phyloP scores from a whole-genome alignment of 129 eudicot species.

The Chrysanthemum makinoi region DNA sequence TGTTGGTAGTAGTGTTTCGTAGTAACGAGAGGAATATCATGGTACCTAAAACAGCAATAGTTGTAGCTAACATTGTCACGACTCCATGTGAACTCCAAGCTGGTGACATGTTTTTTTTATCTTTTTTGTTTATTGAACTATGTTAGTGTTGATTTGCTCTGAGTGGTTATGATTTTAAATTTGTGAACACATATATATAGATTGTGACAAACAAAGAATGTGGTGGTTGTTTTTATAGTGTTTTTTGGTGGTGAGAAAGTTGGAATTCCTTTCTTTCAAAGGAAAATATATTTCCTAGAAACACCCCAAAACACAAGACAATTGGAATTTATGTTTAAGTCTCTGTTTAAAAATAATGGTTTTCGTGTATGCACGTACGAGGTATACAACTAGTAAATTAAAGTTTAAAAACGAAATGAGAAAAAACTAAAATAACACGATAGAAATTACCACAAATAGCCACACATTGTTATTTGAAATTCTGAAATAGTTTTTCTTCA shows the following conservation, averaged over 20 bases:
- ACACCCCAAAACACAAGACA: constrained; percentile 5
- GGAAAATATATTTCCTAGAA: constrained; percentile 21
- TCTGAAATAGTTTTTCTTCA: no score
- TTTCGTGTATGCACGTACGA: no score
- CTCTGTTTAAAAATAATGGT: no score
- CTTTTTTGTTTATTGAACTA: neutral
- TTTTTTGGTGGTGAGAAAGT: constrained; percentile 29
- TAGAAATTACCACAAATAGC: no score
- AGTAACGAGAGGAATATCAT: constrained; percentile 41
- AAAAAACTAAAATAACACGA: no score
- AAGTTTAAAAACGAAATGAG: no score
- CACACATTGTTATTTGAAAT: no score
- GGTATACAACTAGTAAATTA: no score
- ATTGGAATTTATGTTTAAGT: neutral
- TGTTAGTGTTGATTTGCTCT: neutral
- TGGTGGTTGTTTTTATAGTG: constrained; percentile 16
- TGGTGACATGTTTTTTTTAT: constrained; percentile 29
- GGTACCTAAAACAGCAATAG: constrained; percentile 60
- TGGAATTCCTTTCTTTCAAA: constrained; percentile 14
- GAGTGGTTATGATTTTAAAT: constrained; percentile 14
- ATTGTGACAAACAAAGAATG: neutral
- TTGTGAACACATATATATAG: no score
- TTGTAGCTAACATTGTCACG: constrained; percentile 45
- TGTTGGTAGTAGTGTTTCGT: neutral
- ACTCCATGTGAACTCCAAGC: constrained; percentile 41